Evolutionary conservation across 2,329 filamentous ascomycete species (phyloP).

Genomic region (Colletotrichum kahawae): DNA sequence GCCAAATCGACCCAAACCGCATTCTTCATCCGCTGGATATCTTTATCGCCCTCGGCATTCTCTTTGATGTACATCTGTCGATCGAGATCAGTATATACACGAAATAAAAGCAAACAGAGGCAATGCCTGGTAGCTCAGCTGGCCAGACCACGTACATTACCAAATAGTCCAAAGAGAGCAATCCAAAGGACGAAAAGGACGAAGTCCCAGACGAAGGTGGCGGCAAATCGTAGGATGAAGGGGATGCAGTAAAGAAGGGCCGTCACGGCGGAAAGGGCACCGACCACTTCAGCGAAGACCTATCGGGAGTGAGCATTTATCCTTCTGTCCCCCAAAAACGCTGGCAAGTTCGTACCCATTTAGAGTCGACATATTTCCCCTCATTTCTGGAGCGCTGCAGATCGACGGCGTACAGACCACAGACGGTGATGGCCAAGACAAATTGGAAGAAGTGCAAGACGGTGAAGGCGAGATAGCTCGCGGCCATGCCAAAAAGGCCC

Average conservation of each 20-base stretch:
- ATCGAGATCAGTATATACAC: background rate
- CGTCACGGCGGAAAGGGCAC: conserved; percentile 68
- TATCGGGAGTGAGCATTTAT: conserved; percentile 30
- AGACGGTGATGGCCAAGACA: conserved; percentile 75
- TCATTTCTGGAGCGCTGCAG: conserved; percentile 58
- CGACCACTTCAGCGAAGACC: conserved; percentile 77
- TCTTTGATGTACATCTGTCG: conserved; percentile 72
- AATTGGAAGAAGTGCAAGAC: conserved; percentile 78
- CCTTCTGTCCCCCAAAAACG: background rate
- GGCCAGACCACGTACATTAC: conserved; percentile 49
- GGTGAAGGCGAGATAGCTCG: conserved; percentile 60
- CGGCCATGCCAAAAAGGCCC: conserved; percentile 48
- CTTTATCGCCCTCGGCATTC: conserved; percentile 65
- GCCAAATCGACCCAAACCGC: conserved; percentile 84
- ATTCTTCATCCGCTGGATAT: conserved; percentile 79
- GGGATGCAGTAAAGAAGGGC: conserved; percentile 70
- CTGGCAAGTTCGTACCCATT: conserved; percentile 64
- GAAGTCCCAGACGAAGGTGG: conserved; percentile 71
- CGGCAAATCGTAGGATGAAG: conserved; percentile 57
- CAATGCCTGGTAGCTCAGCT: background rate
- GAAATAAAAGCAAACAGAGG: background rate
- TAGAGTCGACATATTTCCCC: conserved; percentile 60
- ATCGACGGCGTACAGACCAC: conserved; percentile 79
- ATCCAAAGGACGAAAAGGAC: conserved; percentile 81
- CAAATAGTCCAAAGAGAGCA: conserved; percentile 83